Evolutionary conservation across 2,329 filamentous ascomycete genomes (phyloP), one percentile per base, ranked within the genome.

Genomic region (Colletotrichum sp.): DNA sequence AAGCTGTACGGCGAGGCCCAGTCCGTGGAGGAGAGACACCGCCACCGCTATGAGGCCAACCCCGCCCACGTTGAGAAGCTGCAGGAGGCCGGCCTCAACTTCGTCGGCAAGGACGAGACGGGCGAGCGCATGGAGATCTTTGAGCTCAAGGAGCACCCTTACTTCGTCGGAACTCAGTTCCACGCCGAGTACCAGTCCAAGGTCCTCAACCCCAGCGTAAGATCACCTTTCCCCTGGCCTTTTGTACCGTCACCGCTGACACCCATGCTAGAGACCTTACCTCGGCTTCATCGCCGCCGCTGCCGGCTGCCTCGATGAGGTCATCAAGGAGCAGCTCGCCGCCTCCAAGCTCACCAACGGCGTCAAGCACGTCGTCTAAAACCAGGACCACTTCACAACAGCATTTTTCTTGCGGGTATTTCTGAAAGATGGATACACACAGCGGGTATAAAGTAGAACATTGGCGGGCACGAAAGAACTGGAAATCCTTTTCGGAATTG

Each of bases 11-110:
- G 93, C 5, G 85, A 87, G 3, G 86, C 85, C 2, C 83, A 87
- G 1, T 84, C 85, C 21, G 89, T 94, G 59, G 85, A 90, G 74
- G 96, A 98, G 87, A 92, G 96, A 67, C 96, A 98, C 84, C 92
- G 96, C 76, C 96, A 98, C 85, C 92, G 95, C 48, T 98, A 98
- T 83, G 96, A 98, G 86, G 94, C 98, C 78, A 98, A 98, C 86
- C 95, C 96, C 0, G 90, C 92, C 13, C 93, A 93, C 81, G 91
- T 98, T 68, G 91, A 93, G 6, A 85, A 86, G 36, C 88, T 98
- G 5, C 90, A 95, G 78, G 85, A 90, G 61, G 91, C 89, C 7
- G 96, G 95, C 1, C 87, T 98, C 36, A 87, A 89, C 57, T 96
- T 98, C 81, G 90, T 96, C 74, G 94, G 94, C 78, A 96, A 95